phyloP scores from a whole-genome alignment of 2,329 filamentous ascomycete species.

The Penicillium frequentans region DNA sequence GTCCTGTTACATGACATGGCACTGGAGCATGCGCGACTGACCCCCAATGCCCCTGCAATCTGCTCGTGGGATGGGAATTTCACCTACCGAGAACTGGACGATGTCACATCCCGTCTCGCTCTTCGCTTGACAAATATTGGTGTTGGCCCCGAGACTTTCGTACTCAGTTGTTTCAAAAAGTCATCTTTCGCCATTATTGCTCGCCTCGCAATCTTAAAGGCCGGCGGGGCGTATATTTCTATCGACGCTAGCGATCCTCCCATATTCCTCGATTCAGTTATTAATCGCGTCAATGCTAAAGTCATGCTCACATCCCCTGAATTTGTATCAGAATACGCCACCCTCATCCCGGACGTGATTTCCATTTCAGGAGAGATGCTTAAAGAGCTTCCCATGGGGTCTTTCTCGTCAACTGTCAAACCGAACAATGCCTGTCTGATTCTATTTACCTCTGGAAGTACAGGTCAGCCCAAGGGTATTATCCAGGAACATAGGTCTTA shows the following conservation, averaged over 20 bases:
- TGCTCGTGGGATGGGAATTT: conserved; percentile 22
- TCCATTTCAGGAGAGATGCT: neutral
- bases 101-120: conserved; percentile 9
- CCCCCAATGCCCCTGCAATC: conserved; percentile 15
- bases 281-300: conserved; percentile 67
- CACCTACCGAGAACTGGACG: conserved; percentile 15
- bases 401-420: conserved; percentile 7
- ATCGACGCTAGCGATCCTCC: conserved; percentile 74
- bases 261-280: conserved; percentile 67
- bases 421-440: conserved; percentile 21
- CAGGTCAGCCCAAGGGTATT: conserved; percentile 28
- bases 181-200: conserved; percentile 23
- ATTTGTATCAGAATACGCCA: conserved; percentile 6
- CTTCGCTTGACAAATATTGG: conserved; percentile 16
- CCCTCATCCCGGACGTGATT: neutral
- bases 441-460: conserved; percentile 30
- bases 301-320: conserved; percentile 60
- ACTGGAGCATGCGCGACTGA: conserved; percentile 9
- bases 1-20: conserved; percentile 17
- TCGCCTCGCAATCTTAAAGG: conserved; percentile 19
- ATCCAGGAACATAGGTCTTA: conserved; percentile 27
- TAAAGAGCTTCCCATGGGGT: neutral
- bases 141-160: conserved; percentile 13
- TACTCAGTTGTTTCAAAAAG: conserved; percentile 20
- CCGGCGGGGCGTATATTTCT: conserved; percentile 63